phyloP scores from a whole-genome alignment of 2,329 filamentous ascomycete genomes.

The Colletotrichum ledebouriae region DNA sequence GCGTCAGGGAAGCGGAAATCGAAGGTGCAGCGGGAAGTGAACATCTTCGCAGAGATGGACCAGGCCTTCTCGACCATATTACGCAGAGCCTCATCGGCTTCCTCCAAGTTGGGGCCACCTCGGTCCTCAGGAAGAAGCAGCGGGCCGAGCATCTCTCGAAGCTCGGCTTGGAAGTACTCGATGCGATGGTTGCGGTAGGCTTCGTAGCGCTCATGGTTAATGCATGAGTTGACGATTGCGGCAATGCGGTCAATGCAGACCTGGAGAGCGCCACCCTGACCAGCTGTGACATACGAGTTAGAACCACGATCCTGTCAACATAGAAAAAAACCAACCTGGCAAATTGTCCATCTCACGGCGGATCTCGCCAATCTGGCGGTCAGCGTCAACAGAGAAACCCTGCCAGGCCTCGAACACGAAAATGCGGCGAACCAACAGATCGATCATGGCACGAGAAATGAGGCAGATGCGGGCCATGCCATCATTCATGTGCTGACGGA shows the following conservation, averaged over 20 bases:
- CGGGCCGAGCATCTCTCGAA: conserved; percentile 57
- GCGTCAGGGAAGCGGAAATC: conserved; percentile 65
- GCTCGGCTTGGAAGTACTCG: conserved; percentile 56
- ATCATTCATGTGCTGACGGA: conserved; percentile 56
- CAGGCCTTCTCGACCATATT: conserved; percentile 57
- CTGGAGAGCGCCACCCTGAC: conserved; percentile 46
- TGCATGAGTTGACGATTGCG: conserved; percentile 54
- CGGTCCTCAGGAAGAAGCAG: conserved; percentile 53
- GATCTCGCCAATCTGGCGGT: conserved; percentile 50
- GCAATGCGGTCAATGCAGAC: conserved; percentile 56
- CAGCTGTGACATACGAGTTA: conserved; percentile 20
- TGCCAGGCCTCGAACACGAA: conserved; percentile 57
- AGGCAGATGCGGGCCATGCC: conserved; percentile 57
- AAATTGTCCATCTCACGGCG: conserved; percentile 54
- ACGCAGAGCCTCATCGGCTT: conserved; percentile 59
- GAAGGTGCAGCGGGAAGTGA: conserved; percentile 59
- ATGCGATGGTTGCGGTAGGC: conserved; percentile 44
- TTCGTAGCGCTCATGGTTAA: conserved; percentile 49
- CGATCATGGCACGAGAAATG: conserved; percentile 58
- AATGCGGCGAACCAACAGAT: conserved; percentile 58
- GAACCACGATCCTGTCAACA: background rate
- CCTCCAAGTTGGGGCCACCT: conserved; percentile 47
- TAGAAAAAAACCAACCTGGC: conserved; percentile 48
- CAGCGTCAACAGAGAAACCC: conserved; percentile 53
- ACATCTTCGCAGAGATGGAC: conserved; percentile 62